These are phyloP conservation scores for Pichia cabralensis DNA, from an alignment of 805 yeast genomes.

Conservation along the genomic window DNA sequence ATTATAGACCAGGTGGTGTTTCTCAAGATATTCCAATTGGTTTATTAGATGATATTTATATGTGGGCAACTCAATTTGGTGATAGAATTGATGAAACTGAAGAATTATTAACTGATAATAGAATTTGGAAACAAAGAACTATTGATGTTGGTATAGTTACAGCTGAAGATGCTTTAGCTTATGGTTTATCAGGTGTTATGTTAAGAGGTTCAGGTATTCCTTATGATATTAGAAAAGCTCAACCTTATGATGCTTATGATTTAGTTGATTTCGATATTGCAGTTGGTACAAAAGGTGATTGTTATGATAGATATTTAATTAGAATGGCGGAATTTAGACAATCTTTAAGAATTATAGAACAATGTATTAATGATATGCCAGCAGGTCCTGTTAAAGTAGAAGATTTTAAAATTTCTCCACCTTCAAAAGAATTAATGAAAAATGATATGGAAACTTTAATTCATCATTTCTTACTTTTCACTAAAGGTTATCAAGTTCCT, in stretches of 20 bases:
- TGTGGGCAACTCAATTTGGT: conserved; percentile 96
- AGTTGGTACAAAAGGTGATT: conserved; percentile 82
- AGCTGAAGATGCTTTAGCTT: conserved; percentile 81
- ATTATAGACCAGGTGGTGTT: conserved; percentile 88
- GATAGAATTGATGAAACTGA: conserved; percentile 87
- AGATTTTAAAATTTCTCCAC: conserved; percentile 78
- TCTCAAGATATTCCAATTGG: conserved; percentile 83
- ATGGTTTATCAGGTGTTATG: conserved; percentile 79
- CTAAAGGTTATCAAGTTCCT: conserved; percentile 84
- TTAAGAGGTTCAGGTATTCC: conserved; percentile 87
- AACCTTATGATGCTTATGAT: conserved; percentile 86
- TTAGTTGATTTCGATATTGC: conserved; percentile 79
- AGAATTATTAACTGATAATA: conserved; percentile 80
- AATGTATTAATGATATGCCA: conserved; percentile 86
- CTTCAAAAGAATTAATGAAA: conserved; percentile 75
- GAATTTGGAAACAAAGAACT: conserved; percentile 88
- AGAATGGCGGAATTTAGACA: conserved; percentile 93
- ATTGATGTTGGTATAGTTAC: conserved; percentile 69
- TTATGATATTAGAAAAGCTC: conserved; percentile 74
- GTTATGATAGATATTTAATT: conserved; percentile 80
- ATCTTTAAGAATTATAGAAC: conserved; percentile 79
- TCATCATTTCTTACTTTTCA: conserved; percentile 79
- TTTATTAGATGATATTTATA: conserved; percentile 77
- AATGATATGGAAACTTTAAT: conserved; percentile 89
- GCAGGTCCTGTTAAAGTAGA: conserved; percentile 87